Conservation (phyloP, 176 grass and related monocot species). For the Pontederia crassipes region DNA sequence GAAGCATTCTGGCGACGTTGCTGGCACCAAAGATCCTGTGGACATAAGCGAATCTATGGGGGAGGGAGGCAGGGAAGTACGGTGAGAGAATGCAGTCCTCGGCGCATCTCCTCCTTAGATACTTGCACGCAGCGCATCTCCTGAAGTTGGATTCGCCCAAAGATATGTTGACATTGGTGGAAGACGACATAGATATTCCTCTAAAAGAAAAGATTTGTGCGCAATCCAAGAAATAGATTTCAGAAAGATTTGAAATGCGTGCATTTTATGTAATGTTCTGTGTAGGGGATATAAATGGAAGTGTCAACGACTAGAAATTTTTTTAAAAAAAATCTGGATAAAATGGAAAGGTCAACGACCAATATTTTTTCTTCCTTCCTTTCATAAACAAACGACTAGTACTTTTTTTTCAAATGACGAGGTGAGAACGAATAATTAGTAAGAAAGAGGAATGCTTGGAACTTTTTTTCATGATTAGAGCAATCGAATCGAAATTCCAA, state of each 20-base stretch:
- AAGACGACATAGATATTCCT: too few relatives aligned
- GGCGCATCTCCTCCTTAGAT: constrained; percentile 37
- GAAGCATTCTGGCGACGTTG: constrained; percentile 45
- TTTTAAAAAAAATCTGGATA: too few relatives aligned
- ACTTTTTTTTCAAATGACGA: too few relatives aligned
- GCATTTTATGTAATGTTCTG: too few relatives aligned
- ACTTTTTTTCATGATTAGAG: background rate
- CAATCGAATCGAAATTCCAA: background rate
- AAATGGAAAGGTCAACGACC: background rate
- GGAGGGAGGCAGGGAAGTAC: constrained; percentile 44
- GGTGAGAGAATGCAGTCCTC: constrained; percentile 47
- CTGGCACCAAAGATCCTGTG: constrained; percentile 57
- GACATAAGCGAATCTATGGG: constrained; percentile 38
- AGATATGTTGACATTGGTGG: background rate
- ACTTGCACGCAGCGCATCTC: constrained; percentile 37
- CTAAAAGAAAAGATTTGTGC: too few relatives aligned
- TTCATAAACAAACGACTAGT: too few relatives aligned
- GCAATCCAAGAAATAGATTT: too few relatives aligned
- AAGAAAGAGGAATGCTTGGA: too few relatives aligned
- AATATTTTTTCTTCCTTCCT: background rate
- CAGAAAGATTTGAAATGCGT: too few relatives aligned
- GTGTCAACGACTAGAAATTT: too few relatives aligned
- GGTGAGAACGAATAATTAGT: background rate
- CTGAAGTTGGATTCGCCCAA: background rate
- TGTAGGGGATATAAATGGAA: too few relatives aligned